Evolutionary conservation across 345 rosid species (phyloP), one percentile per base, ranked within the genome.

Genomic region (Turritis glabra): DNA sequence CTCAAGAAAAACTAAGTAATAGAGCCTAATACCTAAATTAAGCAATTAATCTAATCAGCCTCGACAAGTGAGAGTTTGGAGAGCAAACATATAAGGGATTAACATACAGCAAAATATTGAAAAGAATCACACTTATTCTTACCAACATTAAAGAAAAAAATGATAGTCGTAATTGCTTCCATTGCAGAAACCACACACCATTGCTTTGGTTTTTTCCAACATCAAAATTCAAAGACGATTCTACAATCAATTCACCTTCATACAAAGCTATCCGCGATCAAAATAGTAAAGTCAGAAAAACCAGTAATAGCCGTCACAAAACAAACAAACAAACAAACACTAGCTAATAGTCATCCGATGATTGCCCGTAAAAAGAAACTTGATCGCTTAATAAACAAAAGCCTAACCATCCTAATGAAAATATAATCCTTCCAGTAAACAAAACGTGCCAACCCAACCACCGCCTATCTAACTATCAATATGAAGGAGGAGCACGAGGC

Each of bases 401-500:
- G 46, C 64, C 77, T 65, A 65, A 65, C 66, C 66, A 46, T 26
- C 66, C 78, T 65, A 65, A 43, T 30, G 48, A 38, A 44, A 33
- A 43, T 22, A 43, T 75, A 75, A 51, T 12, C 69, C 43, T 69
- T 25, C 64, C 74, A 41, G 55, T 14, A 12, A 59, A 75, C 50
- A 29, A 61, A 62, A 69, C 58, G 14, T 40, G 44, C 44, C 27
- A 46, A 3, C 44, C 10, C 70, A 32, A 55, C 57, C 64, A 53
- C 27, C 19, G 44, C 19, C 70, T 69, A 69, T 25, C 75, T 69
- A 69, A 69, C 44, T 47, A 71, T 77, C 78, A 84, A 59, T 77
- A 86, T 2, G 86, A 80, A 6, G 90, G 84, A 47, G 90, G 90
- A 23, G 87, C 92, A 18, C 88, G 89, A 30, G 88, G 81, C 27